These are phyloP conservation scores for Trichoderma lentiforme DNA, from an alignment of 2,329 filamentous ascomycete species.

Conservation along the genomic window DNA sequence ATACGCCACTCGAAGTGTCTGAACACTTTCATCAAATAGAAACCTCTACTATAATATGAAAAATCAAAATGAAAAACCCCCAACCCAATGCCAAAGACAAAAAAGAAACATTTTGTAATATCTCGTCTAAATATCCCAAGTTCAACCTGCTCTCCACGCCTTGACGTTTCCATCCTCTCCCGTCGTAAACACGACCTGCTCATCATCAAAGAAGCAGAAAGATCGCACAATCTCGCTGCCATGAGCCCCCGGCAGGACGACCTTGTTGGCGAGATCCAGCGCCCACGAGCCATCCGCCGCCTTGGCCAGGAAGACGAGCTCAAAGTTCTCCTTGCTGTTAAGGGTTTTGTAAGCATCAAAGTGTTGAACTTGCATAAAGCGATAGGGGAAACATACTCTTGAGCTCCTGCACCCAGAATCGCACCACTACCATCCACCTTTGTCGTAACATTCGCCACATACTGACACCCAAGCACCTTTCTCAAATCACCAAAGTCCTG, in stretches of 20 bases:
- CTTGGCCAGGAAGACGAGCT: conserved; percentile 57
- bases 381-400: conserved; percentile 53
- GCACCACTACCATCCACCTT: conserved; percentile 58
- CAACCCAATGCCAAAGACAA: background rate
- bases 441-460: conserved; percentile 64
- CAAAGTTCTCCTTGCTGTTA: conserved; percentile 53
- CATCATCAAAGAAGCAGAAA: conserved; percentile 62
- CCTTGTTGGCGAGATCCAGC: conserved; percentile 52
- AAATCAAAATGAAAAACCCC: background rate
- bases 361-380: background rate
- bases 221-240: conserved; percentile 61
- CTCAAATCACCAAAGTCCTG: conserved; percentile 67
- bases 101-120: background rate
- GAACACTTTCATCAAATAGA: background rate
- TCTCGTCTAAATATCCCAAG: background rate
- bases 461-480: conserved; percentile 64
- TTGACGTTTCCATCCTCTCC: conserved; percentile 58
- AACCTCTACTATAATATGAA: background rate
- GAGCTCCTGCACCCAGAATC: conserved; percentile 62
- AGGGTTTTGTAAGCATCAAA: background rate
- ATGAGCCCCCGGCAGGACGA: conserved; percentile 61
- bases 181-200: conserved; percentile 55
- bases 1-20: background rate
- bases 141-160: conserved; percentile 46
- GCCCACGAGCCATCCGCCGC: conserved; percentile 47